These are phyloP conservation scores for Penicillium palitans DNA, from an alignment of 2,329 filamentous ascomycete species.

Conservation along the genomic window DNA sequence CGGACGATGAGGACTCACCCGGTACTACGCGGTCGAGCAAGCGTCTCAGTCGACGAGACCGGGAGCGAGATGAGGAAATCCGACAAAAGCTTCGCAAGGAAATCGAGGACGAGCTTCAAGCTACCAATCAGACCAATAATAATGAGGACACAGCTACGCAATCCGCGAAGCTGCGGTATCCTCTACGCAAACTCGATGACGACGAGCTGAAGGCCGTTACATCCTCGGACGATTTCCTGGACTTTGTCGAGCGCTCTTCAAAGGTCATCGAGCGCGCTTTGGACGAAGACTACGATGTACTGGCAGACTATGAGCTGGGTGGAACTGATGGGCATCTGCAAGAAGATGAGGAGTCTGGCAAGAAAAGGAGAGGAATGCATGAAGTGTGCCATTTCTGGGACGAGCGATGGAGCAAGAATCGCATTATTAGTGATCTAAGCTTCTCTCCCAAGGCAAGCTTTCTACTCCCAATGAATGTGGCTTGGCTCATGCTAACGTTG, in stretches of 20 bases:
- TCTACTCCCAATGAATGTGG: not conserved
- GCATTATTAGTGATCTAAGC: constrained; percentile 92
- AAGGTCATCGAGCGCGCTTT: constrained; percentile 96
- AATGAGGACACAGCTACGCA: constrained; percentile 38
- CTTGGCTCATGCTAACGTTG: constrained; percentile 19
- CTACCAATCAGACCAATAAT: constrained; percentile 55
- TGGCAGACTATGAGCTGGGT: constrained; percentile 88
- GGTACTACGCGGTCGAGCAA: constrained; percentile 62
- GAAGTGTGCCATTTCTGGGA: constrained; percentile 94
- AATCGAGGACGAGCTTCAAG: constrained; percentile 87
- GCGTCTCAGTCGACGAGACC: constrained; percentile 73
- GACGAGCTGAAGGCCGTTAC: constrained; percentile 91
- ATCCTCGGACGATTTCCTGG: constrained; percentile 86
- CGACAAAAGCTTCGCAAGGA: constrained; percentile 80
- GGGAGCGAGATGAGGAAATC: constrained; percentile 84
- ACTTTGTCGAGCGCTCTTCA: constrained; percentile 92
- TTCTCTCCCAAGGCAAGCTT: constrained; percentile 78
- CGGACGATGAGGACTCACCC: constrained; percentile 62
- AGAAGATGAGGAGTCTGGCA: constrained; percentile 66
- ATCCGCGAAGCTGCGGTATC: constrained; percentile 61
- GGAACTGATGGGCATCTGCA: constrained; percentile 71
- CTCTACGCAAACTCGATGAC: constrained; percentile 72
- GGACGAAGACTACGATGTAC: constrained; percentile 93
- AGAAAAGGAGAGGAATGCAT: constrained; percentile 55
- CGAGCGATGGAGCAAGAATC: constrained; percentile 93